Base-by-base conservation (phyloP, 164 flowering plant species). In the Chimonanthus salicifolius region DNA sequence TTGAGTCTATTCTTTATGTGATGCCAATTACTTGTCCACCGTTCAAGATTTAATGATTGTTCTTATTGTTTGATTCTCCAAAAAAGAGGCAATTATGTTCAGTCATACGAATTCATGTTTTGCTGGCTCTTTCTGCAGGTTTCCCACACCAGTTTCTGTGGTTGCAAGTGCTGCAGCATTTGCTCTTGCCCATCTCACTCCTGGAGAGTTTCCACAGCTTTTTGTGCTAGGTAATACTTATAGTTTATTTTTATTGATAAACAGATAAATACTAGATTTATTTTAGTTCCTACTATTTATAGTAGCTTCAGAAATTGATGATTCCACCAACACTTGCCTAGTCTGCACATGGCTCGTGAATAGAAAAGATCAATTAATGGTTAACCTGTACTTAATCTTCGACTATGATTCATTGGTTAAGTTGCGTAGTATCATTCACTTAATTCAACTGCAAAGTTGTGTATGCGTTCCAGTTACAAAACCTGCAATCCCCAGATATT, bases 141-240 rank as follows among this genome's bases (percentile, higher is more conserved):
- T 91, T 70, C 96, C 99, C 3, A 92, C 98, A 33, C 98, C 99
- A 71, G 76, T 90, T 72, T 79, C 99, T 77, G 84, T 89, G 49
- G 58, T 88, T 47, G 76, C 90, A 49, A 91, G 90, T 78, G 93
- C 96, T 79, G 91, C 97, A 49, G 90, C 82, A 71, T 95, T 95
- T 88, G 90, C 99, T 47, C 79, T 88, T 69, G 92, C 98, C 47
- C 99, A 95, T 84, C 86, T 93, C 65, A 92, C 97, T 71, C 99
- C 97, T 65, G 94, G 96, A 78, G 85, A 93, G 80, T 89, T 95
- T 82, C 99, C 98, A 43, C 99, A 95, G 85, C 86, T 95, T 46
- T 95, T 95, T 87, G 84, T 90, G 60, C 86, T 93, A 71, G 99
- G 98, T 95, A 87, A 66, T n/a, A 66, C 18, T 66, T 66, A 2